phyloP scores from a whole-genome alignment of 192 early-diverging fungal species.

The Dissophora ornata region DNA sequence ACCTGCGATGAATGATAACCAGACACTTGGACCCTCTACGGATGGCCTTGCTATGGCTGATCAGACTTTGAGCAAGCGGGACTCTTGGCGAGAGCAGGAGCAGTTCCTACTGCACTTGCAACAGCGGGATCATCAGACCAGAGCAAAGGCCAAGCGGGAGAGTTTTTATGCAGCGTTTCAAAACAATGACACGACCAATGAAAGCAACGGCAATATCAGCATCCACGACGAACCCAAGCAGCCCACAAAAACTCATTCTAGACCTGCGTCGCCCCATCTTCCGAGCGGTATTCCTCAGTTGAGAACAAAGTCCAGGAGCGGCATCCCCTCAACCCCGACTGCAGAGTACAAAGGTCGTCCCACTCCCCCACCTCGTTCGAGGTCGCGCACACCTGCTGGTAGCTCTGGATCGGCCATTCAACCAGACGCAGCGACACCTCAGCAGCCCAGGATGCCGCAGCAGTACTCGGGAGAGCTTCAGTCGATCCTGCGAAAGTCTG shows the following conservation, averaged over 20 bases:
- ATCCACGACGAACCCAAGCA: conserved; percentile 30
- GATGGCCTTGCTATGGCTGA: conserved; percentile 4
- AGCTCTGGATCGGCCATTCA: conserved; percentile 8
- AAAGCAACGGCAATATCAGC: conserved; percentile 2
- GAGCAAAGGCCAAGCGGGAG: conserved; percentile 45
- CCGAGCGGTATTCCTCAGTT: conserved; percentile 49
- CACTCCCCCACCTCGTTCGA: conserved; percentile 37
- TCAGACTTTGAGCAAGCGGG: conserved; percentile 12
- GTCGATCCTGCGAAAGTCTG: conserved; percentile 47
- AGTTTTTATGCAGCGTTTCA: conserved; percentile 51
- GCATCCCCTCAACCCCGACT: conserved; percentile 32
- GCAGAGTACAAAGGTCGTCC: conserved; percentile 34
- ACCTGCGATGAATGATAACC: not conserved
- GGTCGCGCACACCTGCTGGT: conserved; percentile 47
- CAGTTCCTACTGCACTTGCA: conserved; percentile 45
- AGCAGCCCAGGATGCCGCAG: conserved; percentile 40
- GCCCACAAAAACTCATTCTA: conserved; percentile 9
- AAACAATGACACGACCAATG: conserved; percentile 4
- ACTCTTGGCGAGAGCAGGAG: conserved; percentile 53
- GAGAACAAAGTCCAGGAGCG: conserved; percentile 52
- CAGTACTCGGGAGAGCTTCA: conserved; percentile 48
- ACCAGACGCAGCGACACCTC: conserved; percentile 6
- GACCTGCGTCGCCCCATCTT: conserved; percentile 43
- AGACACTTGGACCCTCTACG: not conserved
- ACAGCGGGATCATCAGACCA: conserved; percentile 43